These are phyloP conservation scores for Termitomyces sp. DNA, from an alignment of 768 basidiomycete species.

Conservation along the genomic window DNA sequence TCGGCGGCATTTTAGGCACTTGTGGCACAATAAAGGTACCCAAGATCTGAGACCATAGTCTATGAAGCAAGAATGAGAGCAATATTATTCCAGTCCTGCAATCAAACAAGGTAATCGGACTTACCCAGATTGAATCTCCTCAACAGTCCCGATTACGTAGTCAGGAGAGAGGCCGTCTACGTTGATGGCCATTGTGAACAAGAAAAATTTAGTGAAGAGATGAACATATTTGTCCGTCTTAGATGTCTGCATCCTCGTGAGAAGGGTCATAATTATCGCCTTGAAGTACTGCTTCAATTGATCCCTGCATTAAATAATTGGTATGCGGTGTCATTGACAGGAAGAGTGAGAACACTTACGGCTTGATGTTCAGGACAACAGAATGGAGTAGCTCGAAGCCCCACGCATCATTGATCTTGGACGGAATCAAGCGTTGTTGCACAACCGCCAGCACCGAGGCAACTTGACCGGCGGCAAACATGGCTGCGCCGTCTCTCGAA, in stretches of 20 bases:
- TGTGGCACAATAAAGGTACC: slow-evolving; percentile 77
- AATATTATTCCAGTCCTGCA: background rate
- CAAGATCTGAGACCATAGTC: slow-evolving; percentile 77
- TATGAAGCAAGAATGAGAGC: slow-evolving; percentile 10
- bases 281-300: slow-evolving; percentile 71
- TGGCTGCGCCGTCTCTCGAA: slow-evolving; percentile 57
- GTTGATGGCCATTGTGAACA: slow-evolving; percentile 71
- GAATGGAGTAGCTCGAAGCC: slow-evolving; percentile 87
- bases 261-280: slow-evolving; percentile 66
- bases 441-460: slow-evolving; percentile 78
- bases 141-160: slow-evolving; percentile 69
- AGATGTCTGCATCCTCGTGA: slow-evolving; percentile 82
- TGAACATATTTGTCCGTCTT: slow-evolving; percentile 89
- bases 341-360: slow-evolving; percentile 45
- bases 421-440: slow-evolving; percentile 86
- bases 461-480: slow-evolving; percentile 69
- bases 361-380: slow-evolving; percentile 65
- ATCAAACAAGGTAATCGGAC: slow-evolving; percentile 16
- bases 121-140: slow-evolving; percentile 82
- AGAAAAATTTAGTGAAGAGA: slow-evolving; percentile 73
- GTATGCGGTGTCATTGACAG: background rate
- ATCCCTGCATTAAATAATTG: slow-evolving; percentile 31
- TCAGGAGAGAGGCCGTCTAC: slow-evolving; percentile 74
- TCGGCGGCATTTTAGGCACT: slow-evolving; percentile 70
- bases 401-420: slow-evolving; percentile 83